Base-by-base conservation (phyloP, 2,329 filamentous ascomycete genomes). In the Fusarium camptoceras region DNA sequence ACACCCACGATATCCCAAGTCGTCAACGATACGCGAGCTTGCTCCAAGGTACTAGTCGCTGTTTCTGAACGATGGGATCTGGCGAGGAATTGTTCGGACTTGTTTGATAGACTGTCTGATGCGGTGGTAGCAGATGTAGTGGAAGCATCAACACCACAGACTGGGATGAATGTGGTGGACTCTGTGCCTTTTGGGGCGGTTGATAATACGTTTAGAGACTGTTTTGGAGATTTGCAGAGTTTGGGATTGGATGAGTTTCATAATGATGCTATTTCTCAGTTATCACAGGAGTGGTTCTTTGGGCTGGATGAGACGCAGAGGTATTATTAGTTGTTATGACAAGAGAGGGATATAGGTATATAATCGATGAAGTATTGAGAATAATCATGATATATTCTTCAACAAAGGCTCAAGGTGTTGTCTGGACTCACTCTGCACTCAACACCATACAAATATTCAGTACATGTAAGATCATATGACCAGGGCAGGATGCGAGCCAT, bases 1-100 rank as follows among this genome's bases (percentile, higher is more conserved):
- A 78, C 80, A 6, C 82, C 82, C 0, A 77, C 75, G 0, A 81
- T 82, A n/a, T 77, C 77, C 8, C 80, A 83, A 60, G 79, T 83
- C 10, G 80, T 83, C 27, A 83, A 82, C 30, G 78, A 79, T 20
- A 82, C 79, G 0, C 65, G 82, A 0, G 80, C 80, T 0, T 84
- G 82, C 56, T 84, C 82, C 5, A 84, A 82, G 16, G 80, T 84
- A 0, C 54, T 84, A 0, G 82, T 84, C 0, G 82, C 82, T 4
- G 80, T 83, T 0, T 82, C 81, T 0, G 82, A 84, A 42, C 71
- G 82, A 9, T 83, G 82, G 79, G 79, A 81, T 37, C 69, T 79
- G 0, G 75, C 80, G 10, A 73, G 80, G 5, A 79, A 80, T 37
- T 82, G 80, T 39, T 81, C 81, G 20, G 80, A 83, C 53, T 77